Evolutionary conservation across 805 yeast species (phyloP), one percentile per base, ranked within the genome.

Genomic region (Candida nonsorbophila): DNA sequence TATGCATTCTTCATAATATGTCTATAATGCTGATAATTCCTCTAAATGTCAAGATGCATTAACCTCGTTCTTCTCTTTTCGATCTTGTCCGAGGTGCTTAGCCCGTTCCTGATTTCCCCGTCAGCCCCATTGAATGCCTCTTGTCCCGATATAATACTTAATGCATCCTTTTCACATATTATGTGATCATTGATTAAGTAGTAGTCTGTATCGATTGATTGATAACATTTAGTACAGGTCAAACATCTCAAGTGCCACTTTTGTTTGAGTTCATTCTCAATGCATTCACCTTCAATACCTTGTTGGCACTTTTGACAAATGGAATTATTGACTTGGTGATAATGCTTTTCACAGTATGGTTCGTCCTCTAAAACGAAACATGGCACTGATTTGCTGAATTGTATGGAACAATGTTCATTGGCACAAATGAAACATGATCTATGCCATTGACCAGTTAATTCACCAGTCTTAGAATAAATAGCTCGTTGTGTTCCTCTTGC

Each of bases 391-490:
- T 76, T 82, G 39, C 64, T 67, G 55, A 84, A 83, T 21, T 54
- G 55, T 2, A 66, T 48, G 6, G 55, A 55, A 59, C 97, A 90
- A 8, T 64, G 55, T 1, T 38, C 43, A 33, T 52, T 44, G 12
- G 67, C 57, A 62, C 98, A 92, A 9, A 62, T 61, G 63, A 92
- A 90, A 51, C 98, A 92, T 10, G 67, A 56, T 22, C 94, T 69
- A 51, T 92, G 98, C 97, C 97, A 92, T 51, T 87, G 90, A 0
- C 97, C 97, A 1, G 85, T 72, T 25, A 83, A 59, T 46, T 79
- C 87, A n/a, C 79, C 83, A 32, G 83, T 84, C 42, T 79, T 82
- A n/a, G 95, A 84, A 56, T 78, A 82, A 12, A 90, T 82, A 0
- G 92, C 68, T 47, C 80, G 84, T 15, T 51, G 42, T 6, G 46